Percentiles rank a stretch among this genome's conserved stretches.
Evolutionary conservation across 805 yeast species (phyloP).

Genomic region (Ogataea neopini): DNA sequence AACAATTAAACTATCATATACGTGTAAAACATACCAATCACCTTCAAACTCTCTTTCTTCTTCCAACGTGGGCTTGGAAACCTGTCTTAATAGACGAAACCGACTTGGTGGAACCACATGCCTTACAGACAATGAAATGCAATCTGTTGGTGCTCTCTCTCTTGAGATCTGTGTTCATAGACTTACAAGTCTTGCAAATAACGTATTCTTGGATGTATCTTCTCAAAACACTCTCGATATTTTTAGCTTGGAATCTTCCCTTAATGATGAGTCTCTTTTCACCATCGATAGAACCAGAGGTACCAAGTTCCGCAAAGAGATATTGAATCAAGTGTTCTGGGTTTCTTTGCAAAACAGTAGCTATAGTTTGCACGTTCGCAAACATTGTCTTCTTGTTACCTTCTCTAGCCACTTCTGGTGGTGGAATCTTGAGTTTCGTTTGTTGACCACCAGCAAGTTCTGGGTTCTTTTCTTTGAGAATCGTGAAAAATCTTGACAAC

Average conservation of each 20-base stretch:
- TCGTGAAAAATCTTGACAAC: slow-evolving; percentile 80
- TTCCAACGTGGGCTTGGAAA: slow-evolving; percentile 97
- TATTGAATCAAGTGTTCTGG: slow-evolving; percentile 97
- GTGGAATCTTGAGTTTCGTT: slow-evolving; percentile 94
- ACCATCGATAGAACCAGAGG: slow-evolving; percentile 98
- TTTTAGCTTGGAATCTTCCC: slow-evolving; percentile 98
- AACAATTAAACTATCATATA: slow-evolving; percentile 10
- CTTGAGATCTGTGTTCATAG: slow-evolving; percentile 92
- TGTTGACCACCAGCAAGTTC: slow-evolving; percentile 96
- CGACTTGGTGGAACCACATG: slow-evolving; percentile 96
- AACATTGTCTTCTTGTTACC: slow-evolving; percentile 96
- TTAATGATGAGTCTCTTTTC: slow-evolving; percentile 94
- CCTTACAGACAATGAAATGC: slow-evolving; percentile 95
- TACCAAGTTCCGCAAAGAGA: slow-evolving; percentile 97
- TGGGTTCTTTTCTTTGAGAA: slow-evolving; percentile 91
- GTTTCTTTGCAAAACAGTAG: slow-evolving; percentile 91
- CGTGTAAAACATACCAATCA: slow-evolving; percentile 9
- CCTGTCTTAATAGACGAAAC: slow-evolving; percentile 98
- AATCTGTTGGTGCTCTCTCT: slow-evolving; percentile 96
- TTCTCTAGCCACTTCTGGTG: slow-evolving; percentile 95
- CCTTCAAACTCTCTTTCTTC: slow-evolving; percentile 64
- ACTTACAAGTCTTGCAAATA: slow-evolving; percentile 98
- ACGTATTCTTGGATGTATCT: slow-evolving; percentile 96
- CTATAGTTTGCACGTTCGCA: slow-evolving; percentile 92
- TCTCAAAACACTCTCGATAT: slow-evolving; percentile 93